These are phyloP conservation scores for Suillus alpinus DNA, from an alignment of 768 basidiomycete species.

Conservation along the genomic window DNA sequence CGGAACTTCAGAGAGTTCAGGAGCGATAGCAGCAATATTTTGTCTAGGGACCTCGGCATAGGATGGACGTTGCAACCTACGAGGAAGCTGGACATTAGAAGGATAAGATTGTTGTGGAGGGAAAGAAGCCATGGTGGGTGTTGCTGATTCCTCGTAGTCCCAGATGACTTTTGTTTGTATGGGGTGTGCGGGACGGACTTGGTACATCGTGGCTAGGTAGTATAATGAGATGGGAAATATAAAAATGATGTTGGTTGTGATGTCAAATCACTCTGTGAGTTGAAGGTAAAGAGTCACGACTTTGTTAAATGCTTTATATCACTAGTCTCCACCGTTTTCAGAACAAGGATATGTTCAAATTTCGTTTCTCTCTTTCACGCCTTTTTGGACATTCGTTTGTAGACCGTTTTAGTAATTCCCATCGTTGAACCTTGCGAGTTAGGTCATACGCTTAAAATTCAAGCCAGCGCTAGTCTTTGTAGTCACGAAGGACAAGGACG, in stretches of 20 bases:
- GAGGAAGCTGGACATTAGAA: slow-evolving; percentile 62
- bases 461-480: slow-evolving; percentile 15
- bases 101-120: slow-evolving; percentile 27
- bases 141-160: slow-evolving; percentile 31
- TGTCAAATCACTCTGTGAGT: slow-evolving; percentile 14
- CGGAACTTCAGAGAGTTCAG: slow-evolving; percentile 49
- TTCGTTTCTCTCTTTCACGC: slow-evolving; percentile 23
- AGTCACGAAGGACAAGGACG: slow-evolving; percentile 16
- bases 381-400: slow-evolving; percentile 35
- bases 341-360: slow-evolving; percentile 33
- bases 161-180: slow-evolving; percentile 36
- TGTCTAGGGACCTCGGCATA: slow-evolving; percentile 56
- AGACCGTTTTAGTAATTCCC: slow-evolving; percentile 27
- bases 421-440: slow-evolving; percentile 5
- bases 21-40: slow-evolving; percentile 51
- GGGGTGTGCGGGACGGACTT: slow-evolving; percentile 33
- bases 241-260: slow-evolving; percentile 13
- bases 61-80: slow-evolving; percentile 61
- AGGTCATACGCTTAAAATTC: slow-evolving; percentile 17
- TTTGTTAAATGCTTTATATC: slow-evolving; percentile 28
- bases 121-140: slow-evolving; percentile 22
- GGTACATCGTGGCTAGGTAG: slow-evolving; percentile 27
- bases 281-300: slow-evolving; percentile 9
- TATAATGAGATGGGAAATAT: slow-evolving; percentile 13
- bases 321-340: slow-evolving; percentile 20